phyloP scores from a whole-genome alignment of 257 asterid species.

The Plantago major region DNA sequence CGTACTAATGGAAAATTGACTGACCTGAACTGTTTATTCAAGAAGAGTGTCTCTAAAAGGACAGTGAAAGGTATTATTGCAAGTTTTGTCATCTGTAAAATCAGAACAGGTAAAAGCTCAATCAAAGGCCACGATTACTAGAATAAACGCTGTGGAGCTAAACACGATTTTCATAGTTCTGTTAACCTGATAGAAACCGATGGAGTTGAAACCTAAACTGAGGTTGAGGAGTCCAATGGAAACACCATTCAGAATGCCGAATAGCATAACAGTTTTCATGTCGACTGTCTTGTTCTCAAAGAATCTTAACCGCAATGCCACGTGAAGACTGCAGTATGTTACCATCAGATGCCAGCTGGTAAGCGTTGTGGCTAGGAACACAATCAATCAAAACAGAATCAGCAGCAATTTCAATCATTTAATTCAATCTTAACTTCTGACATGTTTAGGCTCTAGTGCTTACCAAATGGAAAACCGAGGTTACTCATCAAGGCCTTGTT shows the following conservation, averaged over 20 bases:
- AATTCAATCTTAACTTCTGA: not conserved
- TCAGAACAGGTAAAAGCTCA: not conserved
- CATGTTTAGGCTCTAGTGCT: not conserved
- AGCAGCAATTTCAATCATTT: not conserved
- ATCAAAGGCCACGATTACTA: no score
- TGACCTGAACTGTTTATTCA: conserved; percentile 82
- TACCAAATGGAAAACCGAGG: conserved; percentile 88
- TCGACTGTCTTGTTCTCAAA: conserved; percentile 78
- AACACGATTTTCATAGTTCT: not conserved
- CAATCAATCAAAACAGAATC: not conserved
- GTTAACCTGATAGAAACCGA: conserved; percentile 83
- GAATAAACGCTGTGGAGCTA: no score
- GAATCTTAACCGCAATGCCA: conserved; percentile 61
- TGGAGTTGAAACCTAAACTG: conserved; percentile 87
- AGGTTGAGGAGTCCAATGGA: conserved; percentile 89
- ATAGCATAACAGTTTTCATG: conserved; percentile 52
- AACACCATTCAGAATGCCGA: conserved; percentile 76
- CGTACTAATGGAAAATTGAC: not conserved
- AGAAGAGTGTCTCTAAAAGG: conserved; percentile 66
- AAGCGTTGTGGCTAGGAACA: conserved; percentile 73
- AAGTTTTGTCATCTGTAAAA: conserved; percentile 80
- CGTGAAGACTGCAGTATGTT: conserved; percentile 81
- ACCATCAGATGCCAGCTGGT: conserved; percentile 97
- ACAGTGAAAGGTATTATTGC: conserved; percentile 96
- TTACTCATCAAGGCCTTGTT: conserved; percentile 91